A percentile compares a stretch with the other conserved stretches of the same genome.
Evolutionary conservation across 2,329 filamentous ascomycete genomes (phyloP).

Genomic region (Aspergillus sergii): DNA sequence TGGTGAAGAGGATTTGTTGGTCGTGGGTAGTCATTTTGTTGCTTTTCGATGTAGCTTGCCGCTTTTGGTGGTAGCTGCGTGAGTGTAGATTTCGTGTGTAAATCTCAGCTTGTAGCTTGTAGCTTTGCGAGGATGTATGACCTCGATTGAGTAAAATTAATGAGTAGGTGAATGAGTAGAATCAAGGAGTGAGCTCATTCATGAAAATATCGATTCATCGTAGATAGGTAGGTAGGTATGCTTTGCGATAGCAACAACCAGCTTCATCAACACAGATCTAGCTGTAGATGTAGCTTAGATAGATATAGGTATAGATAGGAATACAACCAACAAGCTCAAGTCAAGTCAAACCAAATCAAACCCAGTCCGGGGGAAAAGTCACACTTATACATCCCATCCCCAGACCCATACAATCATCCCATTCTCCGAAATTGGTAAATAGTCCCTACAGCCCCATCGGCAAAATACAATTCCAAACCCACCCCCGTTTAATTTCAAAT

Average conservation of each 20-base stretch:
- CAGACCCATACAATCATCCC: too few species aligned
- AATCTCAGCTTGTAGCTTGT: too few species aligned
- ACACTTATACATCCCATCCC: not conserved
- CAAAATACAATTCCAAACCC: not conserved
- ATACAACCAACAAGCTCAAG: not conserved
- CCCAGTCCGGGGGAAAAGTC: not conserved
- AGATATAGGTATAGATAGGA: not conserved
- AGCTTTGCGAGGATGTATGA: not conserved
- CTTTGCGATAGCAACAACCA: not conserved
- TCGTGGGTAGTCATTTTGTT: not conserved
- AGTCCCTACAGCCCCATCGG: not conserved
- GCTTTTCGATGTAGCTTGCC: too few species aligned
- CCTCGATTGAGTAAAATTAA: not conserved
- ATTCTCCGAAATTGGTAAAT: too few species aligned
- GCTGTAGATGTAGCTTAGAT: not conserved
- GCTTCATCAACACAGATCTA: not conserved
- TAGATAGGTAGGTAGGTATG: not conserved
- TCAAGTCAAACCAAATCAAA: not conserved
- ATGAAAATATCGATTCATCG: not conserved
- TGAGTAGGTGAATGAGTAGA: not conserved
- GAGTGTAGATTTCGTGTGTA: too few species aligned
- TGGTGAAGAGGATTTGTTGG: not conserved
- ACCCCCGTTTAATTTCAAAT: not conserved
- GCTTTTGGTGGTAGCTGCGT: too few species aligned
- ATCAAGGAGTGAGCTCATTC: not conserved